Evolutionary conservation across 306 rosid species (phyloP), one percentile per base, ranked within the genome.

Genomic region (Quercus bicolor): DNA sequence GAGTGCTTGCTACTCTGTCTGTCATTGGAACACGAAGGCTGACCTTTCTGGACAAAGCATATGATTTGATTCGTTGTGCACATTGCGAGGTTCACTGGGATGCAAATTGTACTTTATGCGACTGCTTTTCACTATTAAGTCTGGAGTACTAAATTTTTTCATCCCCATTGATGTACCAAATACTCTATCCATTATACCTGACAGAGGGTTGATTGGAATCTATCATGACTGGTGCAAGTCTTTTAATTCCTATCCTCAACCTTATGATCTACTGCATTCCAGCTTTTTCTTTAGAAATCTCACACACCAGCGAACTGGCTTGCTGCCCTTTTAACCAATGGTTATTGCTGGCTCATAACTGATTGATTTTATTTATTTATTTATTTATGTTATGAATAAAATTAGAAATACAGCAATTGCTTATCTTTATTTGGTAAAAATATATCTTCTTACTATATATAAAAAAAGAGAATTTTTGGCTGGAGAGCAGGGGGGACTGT

Each of bases 181-280:
- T 78, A 90, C 97, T 73, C 90, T 95, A 54, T 78, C 93, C 15
- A 11, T 93, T 45, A 85, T 95, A 76, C 79, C 82, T 72, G 98
- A 92, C 79, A 86, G 98, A 75, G 98, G 98, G 73, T 86, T 95
- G 40, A 86, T 92, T 64, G 98, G 98, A 84, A 78, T 90, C 86
- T 95, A 92, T 80, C 98, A 95, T 57, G 98, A 95, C 84, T 95
- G 98, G 98, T 95, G 98, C 74, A 94, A 95, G 79, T 89, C 98
- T 43, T 85, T 92, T n/a, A 91, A 81, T 56, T 91, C 98, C 68
- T 92, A 95, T 77, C 98, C 98, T 51, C 90, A 97, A 72, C 91
- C 98, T 16, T 92, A 90, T 56, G 97, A 95, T 80, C 94, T 95
- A 31, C 85, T 92, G 26, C 98, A 95, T 83, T 80, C 96, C n/a